A percentile compares a stretch with the other conserved stretches of the same genome.
These are phyloP conservation scores for Dacryopinax primogenitus DNA, from an alignment of 768 basidiomycete genomes.

Conservation along the genomic window DNA sequence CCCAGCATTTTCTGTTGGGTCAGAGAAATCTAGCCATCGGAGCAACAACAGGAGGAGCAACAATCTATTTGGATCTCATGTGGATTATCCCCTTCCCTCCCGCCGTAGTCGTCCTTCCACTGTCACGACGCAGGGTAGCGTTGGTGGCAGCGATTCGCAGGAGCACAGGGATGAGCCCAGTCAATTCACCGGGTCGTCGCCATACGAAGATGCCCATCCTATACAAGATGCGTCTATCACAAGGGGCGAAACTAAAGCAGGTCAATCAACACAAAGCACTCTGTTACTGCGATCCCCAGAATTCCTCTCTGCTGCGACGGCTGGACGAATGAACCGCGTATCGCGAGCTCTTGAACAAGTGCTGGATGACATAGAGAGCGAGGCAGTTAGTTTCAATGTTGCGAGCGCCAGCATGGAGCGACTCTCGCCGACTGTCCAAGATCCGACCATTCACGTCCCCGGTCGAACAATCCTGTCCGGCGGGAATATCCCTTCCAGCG, in stretches of 20 bases:
- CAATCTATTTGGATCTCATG: slow-evolving; percentile 60
- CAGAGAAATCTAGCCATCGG: slow-evolving; percentile 43
- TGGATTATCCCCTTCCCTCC: not conserved
- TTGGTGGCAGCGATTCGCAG: not conserved
- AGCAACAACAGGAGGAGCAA: slow-evolving; percentile 85
- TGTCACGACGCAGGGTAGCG: not conserved
- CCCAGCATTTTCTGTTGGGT: slow-evolving; percentile 28
- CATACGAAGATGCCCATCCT: too few species aligned
- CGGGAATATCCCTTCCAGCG: too few species aligned
- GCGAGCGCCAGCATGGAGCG: not conserved
- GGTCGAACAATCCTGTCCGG: too few species aligned
- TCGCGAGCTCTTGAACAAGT: not conserved
- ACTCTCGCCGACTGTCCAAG: not conserved
- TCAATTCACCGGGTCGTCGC: not conserved
- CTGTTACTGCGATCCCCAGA: not conserved
- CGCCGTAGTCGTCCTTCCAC: not conserved
- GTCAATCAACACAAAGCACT: too few species aligned
- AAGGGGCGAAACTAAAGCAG: too few species aligned
- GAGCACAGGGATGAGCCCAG: not conserved
- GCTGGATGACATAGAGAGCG: not conserved
- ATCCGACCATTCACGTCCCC: too few species aligned
- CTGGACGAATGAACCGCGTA: not conserved
- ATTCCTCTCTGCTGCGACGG: not conserved
- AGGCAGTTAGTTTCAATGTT: not conserved
- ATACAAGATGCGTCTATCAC: too few species aligned